Evolutionary conservation across 495 filamentous ascomycete genomes (phyloP).

Genomic region (Terfezia claveryi): DNA sequence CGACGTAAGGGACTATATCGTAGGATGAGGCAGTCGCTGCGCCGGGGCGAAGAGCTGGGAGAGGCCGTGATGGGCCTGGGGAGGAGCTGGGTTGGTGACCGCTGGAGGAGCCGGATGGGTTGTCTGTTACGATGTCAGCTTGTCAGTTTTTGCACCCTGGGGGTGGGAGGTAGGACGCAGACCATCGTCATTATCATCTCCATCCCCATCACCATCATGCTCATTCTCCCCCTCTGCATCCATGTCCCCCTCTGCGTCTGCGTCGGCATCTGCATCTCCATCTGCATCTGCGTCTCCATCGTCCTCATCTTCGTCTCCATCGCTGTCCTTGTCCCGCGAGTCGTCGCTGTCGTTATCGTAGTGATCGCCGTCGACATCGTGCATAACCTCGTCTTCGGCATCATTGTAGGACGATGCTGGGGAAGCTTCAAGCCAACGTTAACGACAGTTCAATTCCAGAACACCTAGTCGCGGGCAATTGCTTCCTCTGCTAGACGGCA

Average conservation of each 20-base stretch:
- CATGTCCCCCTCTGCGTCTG: constrained; percentile 24
- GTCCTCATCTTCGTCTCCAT: constrained; percentile 16
- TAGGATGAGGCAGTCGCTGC: constrained; percentile 64
- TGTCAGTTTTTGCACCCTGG: constrained; percentile 5
- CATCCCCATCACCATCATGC: constrained; percentile 39
- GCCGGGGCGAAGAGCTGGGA: constrained; percentile 54
- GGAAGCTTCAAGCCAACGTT: constrained; percentile 3
- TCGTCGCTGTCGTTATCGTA: constrained; percentile 31
- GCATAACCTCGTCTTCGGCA: constrained; percentile 45
- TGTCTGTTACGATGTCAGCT: constrained; percentile 14
- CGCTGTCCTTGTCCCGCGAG: constrained; percentile 22
- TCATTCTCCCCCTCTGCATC: constrained; percentile 44
- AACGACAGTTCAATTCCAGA: too few species aligned
- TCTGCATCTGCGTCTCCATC: constrained; percentile 17
- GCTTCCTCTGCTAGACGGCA: too few species aligned
- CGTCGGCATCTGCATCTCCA: constrained; percentile 20
- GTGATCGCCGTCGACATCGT: constrained; percentile 32
- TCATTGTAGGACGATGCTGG: constrained; percentile 40
- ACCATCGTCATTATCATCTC: constrained; percentile 34
- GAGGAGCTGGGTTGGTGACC: constrained; percentile 26
- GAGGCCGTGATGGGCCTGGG: constrained; percentile 24
- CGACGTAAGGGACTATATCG: constrained; percentile 93
- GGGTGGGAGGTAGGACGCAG: constrained; percentile 30
- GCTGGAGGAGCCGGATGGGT: constrained; percentile 25
- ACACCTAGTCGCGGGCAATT: too few species aligned